Conservation (phyloP, 2,329 filamentous ascomycete genomes). For the Fusarium virguliforme region DNA sequence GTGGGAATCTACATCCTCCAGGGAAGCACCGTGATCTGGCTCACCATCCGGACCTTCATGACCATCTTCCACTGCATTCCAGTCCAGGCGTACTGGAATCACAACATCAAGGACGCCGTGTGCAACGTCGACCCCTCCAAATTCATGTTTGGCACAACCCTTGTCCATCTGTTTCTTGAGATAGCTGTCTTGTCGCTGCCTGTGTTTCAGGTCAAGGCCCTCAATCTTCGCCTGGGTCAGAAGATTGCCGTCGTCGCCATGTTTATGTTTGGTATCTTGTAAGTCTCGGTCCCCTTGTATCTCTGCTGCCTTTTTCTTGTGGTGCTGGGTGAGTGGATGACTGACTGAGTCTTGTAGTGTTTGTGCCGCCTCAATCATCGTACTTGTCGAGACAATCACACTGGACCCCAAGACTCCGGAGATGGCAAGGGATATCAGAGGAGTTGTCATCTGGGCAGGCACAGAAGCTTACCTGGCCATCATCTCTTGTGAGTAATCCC, state of each 20-base stretch:
- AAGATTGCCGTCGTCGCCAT: slow-evolving; percentile 40
- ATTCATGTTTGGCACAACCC: slow-evolving; percentile 41
- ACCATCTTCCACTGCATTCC: slow-evolving; percentile 41
- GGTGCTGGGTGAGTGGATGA: background rate
- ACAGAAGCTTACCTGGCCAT: slow-evolving; percentile 34
- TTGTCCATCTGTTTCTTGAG: slow-evolving; percentile 38
- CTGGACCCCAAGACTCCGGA: slow-evolving; percentile 33
- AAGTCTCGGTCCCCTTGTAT: background rate
- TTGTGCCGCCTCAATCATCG: slow-evolving; percentile 31
- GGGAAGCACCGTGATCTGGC: slow-evolving; percentile 36
- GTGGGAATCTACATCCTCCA: slow-evolving; percentile 37
- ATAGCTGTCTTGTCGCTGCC: slow-evolving; percentile 36
- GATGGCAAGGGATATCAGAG: slow-evolving; percentile 35
- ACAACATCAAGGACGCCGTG: slow-evolving; percentile 36
- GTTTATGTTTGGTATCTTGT: slow-evolving; percentile 46
- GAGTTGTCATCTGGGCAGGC: slow-evolving; percentile 40
- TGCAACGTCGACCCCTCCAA: slow-evolving; percentile 37
- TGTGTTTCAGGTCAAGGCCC: slow-evolving; percentile 38
- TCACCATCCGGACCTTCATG: slow-evolving; percentile 42
- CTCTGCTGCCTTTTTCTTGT: background rate
- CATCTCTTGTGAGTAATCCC: slow-evolving; percentile 36
- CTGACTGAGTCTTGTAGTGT: slow-evolving; percentile 22
- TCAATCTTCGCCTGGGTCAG: slow-evolving; percentile 32
- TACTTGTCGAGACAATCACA: slow-evolving; percentile 34
- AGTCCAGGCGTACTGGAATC: slow-evolving; percentile 35